phyloP scores from a whole-genome alignment of 805 yeast species.

The Huiozyma naganishii region DNA sequence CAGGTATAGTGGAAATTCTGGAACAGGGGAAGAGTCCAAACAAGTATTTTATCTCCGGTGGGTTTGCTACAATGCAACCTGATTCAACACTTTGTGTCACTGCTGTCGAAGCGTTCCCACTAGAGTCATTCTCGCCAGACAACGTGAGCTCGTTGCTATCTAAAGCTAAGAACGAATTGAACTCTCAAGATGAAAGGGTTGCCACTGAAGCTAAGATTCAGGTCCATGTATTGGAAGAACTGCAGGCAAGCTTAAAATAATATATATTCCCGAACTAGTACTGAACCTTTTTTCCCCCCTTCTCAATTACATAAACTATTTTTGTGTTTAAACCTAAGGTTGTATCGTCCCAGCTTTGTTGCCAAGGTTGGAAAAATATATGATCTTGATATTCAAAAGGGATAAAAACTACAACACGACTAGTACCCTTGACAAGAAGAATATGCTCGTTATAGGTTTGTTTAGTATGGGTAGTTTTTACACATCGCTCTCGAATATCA shows the following conservation, averaged over 20 bases:
- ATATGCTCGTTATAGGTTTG: too few relatives aligned
- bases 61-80: constrained; percentile 93
- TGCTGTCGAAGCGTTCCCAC: constrained; percentile 90
- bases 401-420: too few relatives aligned
- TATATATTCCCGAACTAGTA: neutral
- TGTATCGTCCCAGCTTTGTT: too few relatives aligned
- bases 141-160: constrained; percentile 71
- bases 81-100: constrained; percentile 83
- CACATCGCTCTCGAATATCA: too few relatives aligned
- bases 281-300: neutral
- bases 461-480: too few relatives aligned
- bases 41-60: constrained; percentile 89
- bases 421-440: too few relatives aligned
- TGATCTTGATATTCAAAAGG: too few relatives aligned
- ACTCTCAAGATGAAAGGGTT: constrained; percentile 74
- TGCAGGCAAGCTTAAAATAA: constrained; percentile 40
- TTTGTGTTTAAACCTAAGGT: neutral
- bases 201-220: constrained; percentile 94
- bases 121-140: constrained; percentile 74
- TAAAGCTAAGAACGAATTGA: constrained; percentile 87
- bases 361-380: too few relatives aligned
- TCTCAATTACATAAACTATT: neutral
- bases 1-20: constrained; percentile 89
- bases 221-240: constrained; percentile 91
- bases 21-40: constrained; percentile 57